Evolutionary conservation across 192 early-diverging fungal genomes (phyloP), one percentile per base, ranked within the genome.

Genomic region (Dissophora ornata): DNA sequence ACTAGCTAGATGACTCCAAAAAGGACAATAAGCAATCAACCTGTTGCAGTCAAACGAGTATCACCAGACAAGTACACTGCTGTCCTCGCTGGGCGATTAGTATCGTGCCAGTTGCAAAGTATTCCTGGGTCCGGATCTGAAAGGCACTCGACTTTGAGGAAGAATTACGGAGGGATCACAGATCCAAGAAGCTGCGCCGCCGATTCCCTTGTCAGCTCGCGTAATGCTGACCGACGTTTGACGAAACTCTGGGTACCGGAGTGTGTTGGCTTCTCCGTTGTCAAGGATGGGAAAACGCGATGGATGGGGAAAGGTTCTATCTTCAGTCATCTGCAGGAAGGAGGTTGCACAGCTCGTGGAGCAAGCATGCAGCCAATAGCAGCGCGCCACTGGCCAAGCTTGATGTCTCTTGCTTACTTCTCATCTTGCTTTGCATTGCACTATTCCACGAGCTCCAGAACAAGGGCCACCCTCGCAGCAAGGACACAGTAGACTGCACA

Each of bases 1-100:
- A 28, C 94, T 29, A 95, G 97, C 86, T 97, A 99, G 89, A 99
- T 90, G 57, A 99, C 97, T 59, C 92, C 96, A 1, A 93, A 92
- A 67, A 99, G 87, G 26, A 94, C 90, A 18, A 94, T 80, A 3
- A 84, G 80, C 42, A 99, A 81, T 22, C 97, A 80, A 25, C 87
- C 92, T 29, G 86, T 83, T 4, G 93, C 96, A 42, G 94, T 90
- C 55, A 97, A 81, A 47, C 90, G 89, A 8, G 86, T 96, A 98
- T 2, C 96, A 77, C 95, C 94, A 98, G 41, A 93, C 90, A 74
- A 91, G 98, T 84, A 97, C 95, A 82, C 46, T 18, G 33, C 87
- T 82, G 15, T 96, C 94, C 53, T 95, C 93, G 16, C 83, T 71
- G 63, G 92, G 95, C 38, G 74, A 83, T 71, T 91, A 85, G 65